phyloP scores from a whole-genome alignment of 208 protist genomes.

The Crithidia bombi region DNA sequence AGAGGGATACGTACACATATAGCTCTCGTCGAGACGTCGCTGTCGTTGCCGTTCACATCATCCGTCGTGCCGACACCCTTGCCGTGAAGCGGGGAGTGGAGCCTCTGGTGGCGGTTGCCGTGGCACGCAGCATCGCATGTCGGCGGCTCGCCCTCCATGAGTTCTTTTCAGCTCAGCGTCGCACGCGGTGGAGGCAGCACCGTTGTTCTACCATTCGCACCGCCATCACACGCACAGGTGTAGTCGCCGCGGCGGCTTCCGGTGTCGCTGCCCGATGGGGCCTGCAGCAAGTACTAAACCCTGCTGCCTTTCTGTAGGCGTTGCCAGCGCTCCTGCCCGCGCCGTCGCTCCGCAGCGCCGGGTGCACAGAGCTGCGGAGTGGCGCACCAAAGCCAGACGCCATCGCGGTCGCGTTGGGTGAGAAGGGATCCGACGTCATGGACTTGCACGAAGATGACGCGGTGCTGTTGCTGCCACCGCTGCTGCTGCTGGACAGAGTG shows the following conservation, averaged over 20 bases:
- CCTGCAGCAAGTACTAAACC: too few species aligned
- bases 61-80: not conserved
- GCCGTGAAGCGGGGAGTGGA: not conserved
- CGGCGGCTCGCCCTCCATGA: not conserved
- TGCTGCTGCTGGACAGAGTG: not conserved
- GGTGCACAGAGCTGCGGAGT: not conserved
- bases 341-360: too few species aligned
- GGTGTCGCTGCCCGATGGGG: too few species aligned
- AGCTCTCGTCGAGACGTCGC: conserved; percentile 22
- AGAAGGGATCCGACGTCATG: not conserved
- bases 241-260: not conserved
- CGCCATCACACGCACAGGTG: too few species aligned
- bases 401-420: not conserved
- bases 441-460: not conserved
- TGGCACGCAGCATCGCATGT: not conserved
- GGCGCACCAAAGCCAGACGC: not conserved
- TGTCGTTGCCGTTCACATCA: conserved; percentile 23
- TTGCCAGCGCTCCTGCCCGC: not conserved
- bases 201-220: too few species aligned
- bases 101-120: not conserved
- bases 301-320: not conserved
- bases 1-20: conserved; percentile 1
- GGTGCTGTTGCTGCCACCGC: conserved; percentile 2
- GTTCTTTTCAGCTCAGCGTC: conserved; percentile 2
- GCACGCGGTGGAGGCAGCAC: conserved; percentile 1